phyloP scores from a whole-genome alignment of 2,329 filamentous ascomycete genomes.

The Pseudogymnoascus sp. region DNA sequence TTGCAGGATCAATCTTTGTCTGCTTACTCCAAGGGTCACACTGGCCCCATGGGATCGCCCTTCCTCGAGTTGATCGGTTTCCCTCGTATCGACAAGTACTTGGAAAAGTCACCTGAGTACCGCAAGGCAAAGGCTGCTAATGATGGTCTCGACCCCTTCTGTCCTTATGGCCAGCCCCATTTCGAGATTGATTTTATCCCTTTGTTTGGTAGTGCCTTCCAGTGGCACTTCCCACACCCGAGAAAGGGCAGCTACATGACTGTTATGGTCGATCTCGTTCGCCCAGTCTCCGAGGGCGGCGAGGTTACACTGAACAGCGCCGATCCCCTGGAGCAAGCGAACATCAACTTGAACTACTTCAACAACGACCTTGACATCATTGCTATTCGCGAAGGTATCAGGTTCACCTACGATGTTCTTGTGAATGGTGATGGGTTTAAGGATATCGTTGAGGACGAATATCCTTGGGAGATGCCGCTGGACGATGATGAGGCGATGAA shows the following conservation, averaged over 20 bases:
- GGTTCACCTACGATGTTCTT: constrained; percentile 34
- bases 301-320: constrained; percentile 34
- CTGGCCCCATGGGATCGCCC: constrained; percentile 34
- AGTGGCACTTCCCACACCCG: constrained; percentile 39
- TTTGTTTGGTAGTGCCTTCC: constrained; percentile 45
- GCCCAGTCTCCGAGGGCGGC: constrained; percentile 36
- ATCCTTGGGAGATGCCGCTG: constrained; percentile 53
- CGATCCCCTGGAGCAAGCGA: constrained; percentile 26
- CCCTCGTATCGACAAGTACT: constrained; percentile 46
- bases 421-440: constrained; percentile 48
- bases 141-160: constrained; percentile 42
- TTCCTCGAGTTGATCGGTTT: constrained; percentile 46
- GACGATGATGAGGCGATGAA: constrained; percentile 45
- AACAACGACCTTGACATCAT: constrained; percentile 42
- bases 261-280: constrained; percentile 45
- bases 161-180: constrained; percentile 48
- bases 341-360: constrained; percentile 38
- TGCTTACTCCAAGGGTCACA: constrained; percentile 22
- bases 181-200: constrained; percentile 55
- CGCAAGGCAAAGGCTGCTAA: constrained; percentile 34
- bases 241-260: constrained; percentile 43
- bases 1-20: constrained; percentile 29
- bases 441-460: constrained; percentile 44
- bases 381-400: constrained; percentile 49
- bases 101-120: constrained; percentile 43